Evolutionary conservation across 1,284 basidiomycete genomes (phyloP), one percentile per base, ranked within the genome.

Genomic region (Cryptococcus amylolentus): DNA sequence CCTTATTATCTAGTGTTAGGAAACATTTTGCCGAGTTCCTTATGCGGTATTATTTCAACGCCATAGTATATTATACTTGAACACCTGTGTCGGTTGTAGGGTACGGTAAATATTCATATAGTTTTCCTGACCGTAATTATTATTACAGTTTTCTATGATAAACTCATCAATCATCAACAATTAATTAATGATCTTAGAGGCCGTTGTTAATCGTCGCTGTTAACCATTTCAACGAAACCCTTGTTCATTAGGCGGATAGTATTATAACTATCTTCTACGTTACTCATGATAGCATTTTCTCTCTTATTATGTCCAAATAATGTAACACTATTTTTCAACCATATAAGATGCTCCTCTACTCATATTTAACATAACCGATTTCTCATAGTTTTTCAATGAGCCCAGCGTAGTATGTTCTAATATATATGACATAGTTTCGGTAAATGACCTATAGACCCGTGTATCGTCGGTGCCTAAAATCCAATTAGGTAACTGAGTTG

Each of bases 271-370:
- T 44, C 55, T 56, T 51, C 35, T 51, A 62, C 65, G 62, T 60
- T 67, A 67, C 65, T 67, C 65, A 62, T 67, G 56, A 62, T 60
- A 64, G 60, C 65, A 67, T 65, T 62, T 52, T 67, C 62, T 65
- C 43, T 60, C 59, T 66, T 56, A 61, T 55, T 54, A 52, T 58
- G 53, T 66, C 64, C 49, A 68, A 49, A 50, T 62, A 59, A 62
- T 68, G 54, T 49, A 57, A 66, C 54, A 65, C 56, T 60, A 57
- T 48, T 52, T 51, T 60, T 67, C 60, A 58, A 46, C 59, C 51
- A 52, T 46, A 46, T 50, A 28, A 20, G 31, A 50, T 50, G 49
- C 49, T 66, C 64, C 64, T 58, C 64, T 66, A 66, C 63, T 62
- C 66, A 53, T 55, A 59, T 68, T 57, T 16, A 52, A 43, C 35